Percentiles rank a stretch among this genome's conserved stretches.
Evolutionary conservation across 2,329 filamentous ascomycete genomes (phyloP).

Genomic region (Colletotrichum chlorophyti): DNA sequence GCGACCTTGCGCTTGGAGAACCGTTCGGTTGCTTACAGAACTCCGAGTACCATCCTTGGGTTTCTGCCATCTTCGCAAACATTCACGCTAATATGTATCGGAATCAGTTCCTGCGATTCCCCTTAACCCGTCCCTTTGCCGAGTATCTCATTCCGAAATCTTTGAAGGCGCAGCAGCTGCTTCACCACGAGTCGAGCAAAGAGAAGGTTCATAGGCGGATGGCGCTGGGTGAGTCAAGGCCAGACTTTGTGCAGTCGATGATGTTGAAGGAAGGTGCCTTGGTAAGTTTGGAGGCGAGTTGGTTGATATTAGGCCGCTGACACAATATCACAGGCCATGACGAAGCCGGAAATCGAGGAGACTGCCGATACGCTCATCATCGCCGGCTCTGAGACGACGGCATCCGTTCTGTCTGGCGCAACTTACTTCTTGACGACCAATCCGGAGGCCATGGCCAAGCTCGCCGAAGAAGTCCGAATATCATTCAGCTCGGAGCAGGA

Average conservation of each 20-base stretch:
- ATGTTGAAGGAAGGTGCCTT: slow-evolving; percentile 26
- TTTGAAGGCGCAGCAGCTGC: not conserved
- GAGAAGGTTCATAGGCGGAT: slow-evolving; percentile 23
- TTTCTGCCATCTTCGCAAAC: slow-evolving; percentile 32
- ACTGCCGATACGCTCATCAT: slow-evolving; percentile 33
- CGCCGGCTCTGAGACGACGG: slow-evolving; percentile 54
- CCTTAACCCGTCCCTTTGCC: not conserved
- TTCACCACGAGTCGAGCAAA: slow-evolving; percentile 6
- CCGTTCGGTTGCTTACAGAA: slow-evolving; percentile 36
- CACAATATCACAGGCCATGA: not conserved
- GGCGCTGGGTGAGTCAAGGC: slow-evolving; percentile 21
- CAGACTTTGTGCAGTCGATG: slow-evolving; percentile 32
- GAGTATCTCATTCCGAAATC: slow-evolving; percentile 2
- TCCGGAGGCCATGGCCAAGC: slow-evolving; percentile 37
- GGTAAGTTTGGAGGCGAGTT: not conserved
- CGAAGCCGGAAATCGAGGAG: slow-evolving; percentile 11
- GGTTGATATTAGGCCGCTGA: not conserved
- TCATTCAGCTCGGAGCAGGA: slow-evolving; percentile 43
- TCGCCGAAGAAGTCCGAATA: slow-evolving; percentile 47
- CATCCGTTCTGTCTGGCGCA: slow-evolving; percentile 47
- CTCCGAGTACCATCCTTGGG: slow-evolving; percentile 36
- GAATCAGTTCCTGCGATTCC: slow-evolving; percentile 7
- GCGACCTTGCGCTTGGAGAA: slow-evolving; percentile 38
- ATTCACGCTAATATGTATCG: slow-evolving; percentile 5
- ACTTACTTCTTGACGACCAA: slow-evolving; percentile 47